Evolutionary conservation across 1,139 yeast genomes (phyloP), one percentile per base, ranked within the genome.

Genomic region (Kurtzmaniella quercitrusa): DNA sequence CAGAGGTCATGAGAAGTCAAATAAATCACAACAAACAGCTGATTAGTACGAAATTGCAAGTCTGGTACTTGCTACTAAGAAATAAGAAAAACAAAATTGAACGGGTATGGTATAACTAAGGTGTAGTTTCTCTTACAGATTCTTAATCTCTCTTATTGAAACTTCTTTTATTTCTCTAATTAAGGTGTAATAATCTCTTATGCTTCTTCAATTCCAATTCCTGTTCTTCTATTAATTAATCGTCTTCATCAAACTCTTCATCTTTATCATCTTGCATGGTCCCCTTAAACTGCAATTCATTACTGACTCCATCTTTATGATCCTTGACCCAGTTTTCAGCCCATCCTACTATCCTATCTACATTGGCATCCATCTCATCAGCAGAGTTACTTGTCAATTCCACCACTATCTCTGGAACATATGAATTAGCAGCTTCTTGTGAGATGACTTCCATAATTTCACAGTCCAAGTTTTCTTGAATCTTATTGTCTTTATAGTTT

Each of bases 381-480:
- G 80, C 81, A 19, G 73, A 63, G 58, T 91, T 82, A 46, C 95
- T 85, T 37, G 65, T 68, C 51, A 93, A 73, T 55, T 85, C 95
- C 43, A 93, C 86, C 34, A 94, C 94, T 21, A 90, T 81, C 48
- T 85, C 88, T 25, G 82, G 82, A 34, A 75, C 86, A 58, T 89
- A 93, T 34, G 84, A 75, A 33, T 89, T 96, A 45, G 77, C 69
- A 0, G 98, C 98, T 54, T 94, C 98, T 52, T 84, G 86, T 41
- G 84, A 66, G 19, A 94, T 78, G 19, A 93, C 89, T 54, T 91
- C 93, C 98, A 93, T 94, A 51, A 94, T 93, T 63, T 93, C 99
- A 49, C 96, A 95, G 60, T 93, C 98, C 44, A 94, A 70, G 60
- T 93, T 93, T 59, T 94, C 99, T 47, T 85, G 87, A 48, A 93